phyloP scores from a whole-genome alignment of 768 basidiomycete species.

The Psilocybe cubensis region DNA sequence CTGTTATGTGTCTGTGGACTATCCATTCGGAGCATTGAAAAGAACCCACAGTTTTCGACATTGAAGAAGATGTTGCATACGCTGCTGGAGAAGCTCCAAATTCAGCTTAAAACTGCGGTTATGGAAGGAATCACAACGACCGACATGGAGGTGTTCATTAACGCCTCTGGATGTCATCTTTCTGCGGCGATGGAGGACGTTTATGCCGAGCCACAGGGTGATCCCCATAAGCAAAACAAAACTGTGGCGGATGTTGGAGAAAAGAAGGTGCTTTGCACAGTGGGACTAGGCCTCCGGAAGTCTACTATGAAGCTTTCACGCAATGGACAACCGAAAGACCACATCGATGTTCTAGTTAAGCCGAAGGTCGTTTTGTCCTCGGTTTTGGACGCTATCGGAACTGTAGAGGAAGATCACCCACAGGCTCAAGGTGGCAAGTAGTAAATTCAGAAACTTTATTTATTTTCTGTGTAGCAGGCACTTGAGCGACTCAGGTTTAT shows the following conservation, averaged over 20 bases:
- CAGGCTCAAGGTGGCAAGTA: background rate
- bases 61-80: conserved; percentile 18
- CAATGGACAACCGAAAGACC: conserved; percentile 6
- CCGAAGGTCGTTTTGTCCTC: conserved; percentile 16
- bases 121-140: conserved; percentile 13
- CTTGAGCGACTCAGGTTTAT: too few species aligned
- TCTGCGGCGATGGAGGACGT: conserved; percentile 5
- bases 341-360: conserved; percentile 11
- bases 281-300: conserved; percentile 16
- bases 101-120: conserved; percentile 19
- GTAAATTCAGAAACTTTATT: too few species aligned
- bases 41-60: conserved; percentile 11
- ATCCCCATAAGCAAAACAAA: background rate
- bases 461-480: too few species aligned
- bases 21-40: conserved; percentile 12
- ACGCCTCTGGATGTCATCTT: background rate
- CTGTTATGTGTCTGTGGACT: conserved; percentile 23
- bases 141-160: conserved; percentile 6
- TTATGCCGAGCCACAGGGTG: conserved; percentile 1
- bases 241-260: background rate
- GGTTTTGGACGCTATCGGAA: background rate
- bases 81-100: conserved; percentile 18
- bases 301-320: conserved; percentile 12
- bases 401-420: background rate
- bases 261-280: conserved; percentile 7